A percentile compares a stretch with the other conserved stretches of the same genome.
Conservation (phyloP, 768 basidiomycete species). For the Suillus variegatus region DNA sequence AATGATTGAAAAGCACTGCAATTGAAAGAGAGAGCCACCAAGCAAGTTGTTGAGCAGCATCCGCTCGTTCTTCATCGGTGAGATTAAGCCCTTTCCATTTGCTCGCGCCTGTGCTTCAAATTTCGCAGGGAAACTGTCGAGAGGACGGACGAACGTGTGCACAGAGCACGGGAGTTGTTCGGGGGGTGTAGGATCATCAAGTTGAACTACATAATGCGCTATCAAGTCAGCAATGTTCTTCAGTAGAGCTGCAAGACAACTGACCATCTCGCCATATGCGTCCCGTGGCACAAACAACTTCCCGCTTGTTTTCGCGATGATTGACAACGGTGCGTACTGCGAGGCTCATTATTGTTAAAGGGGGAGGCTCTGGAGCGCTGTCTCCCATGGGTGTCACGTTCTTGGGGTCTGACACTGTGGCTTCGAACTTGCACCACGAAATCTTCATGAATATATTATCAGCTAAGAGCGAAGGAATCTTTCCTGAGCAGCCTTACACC, state of each 20-base stretch:
- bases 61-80: conserved; percentile 78
- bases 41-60: conserved; percentile 83
- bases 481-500: conserved; percentile 53
- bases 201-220: conserved; percentile 53
- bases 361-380: conserved; percentile 76
- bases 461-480: conserved; percentile 6
- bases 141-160: conserved; percentile 87
- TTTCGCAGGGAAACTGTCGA: conserved; percentile 82
- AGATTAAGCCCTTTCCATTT: conserved; percentile 68
- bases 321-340: conserved; percentile 91
- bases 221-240: conserved; percentile 2
- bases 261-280: conserved; percentile 79
- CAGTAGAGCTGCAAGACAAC: conserved; percentile 17
- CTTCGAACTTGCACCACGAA: conserved; percentile 97
- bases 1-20: neutral
- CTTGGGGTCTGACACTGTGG: conserved; percentile 80
- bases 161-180: conserved; percentile 81
- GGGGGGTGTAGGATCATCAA: conserved; percentile 92
- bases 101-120: conserved; percentile 73
- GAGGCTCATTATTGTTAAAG: conserved; percentile 88
- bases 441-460: conserved; percentile 49
- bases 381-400: conserved; percentile 84
- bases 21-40: conserved; percentile 39
- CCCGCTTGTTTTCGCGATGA: conserved; percentile 91
- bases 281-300: conserved; percentile 83